These are phyloP conservation scores for Ceratobasidium sp. DNA, from an alignment of 1,284 basidiomycete species.

Conservation along the genomic window DNA sequence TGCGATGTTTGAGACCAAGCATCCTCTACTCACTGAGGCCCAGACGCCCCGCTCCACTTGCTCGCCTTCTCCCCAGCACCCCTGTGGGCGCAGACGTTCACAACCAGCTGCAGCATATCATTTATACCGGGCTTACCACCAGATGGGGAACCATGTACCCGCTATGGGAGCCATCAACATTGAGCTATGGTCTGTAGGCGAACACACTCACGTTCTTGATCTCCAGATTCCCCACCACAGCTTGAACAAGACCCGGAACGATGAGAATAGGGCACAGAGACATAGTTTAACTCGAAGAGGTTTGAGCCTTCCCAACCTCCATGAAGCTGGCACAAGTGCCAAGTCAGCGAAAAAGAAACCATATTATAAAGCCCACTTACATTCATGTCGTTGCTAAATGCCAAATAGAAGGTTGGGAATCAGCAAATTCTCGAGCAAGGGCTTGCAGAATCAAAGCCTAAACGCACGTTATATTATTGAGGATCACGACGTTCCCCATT, in stretches of 20 bases:
- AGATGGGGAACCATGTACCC: conserved; percentile 42
- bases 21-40: conserved; percentile 33
- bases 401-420: background rate
- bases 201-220: conserved; percentile 38
- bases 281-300: conserved; percentile 44
- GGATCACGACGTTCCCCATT: conserved; percentile 46
- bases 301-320: conserved; percentile 47
- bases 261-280: conserved; percentile 44
- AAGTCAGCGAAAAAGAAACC: background rate
- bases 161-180: background rate
- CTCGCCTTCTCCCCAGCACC: conserved; percentile 45
- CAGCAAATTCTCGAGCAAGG: background rate
- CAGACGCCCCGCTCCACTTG: conserved; percentile 46
- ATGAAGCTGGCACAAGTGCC: conserved; percentile 26
- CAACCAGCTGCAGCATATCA: background rate
- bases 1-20: background rate
- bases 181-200: background rate
- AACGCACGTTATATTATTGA: conserved; percentile 46
- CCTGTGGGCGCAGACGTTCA: conserved; percentile 11
- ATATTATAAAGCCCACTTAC: background rate
- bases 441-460: background rate
- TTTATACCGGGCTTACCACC: conserved; percentile 30
- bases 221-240: conserved; percentile 34
- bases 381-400: conserved; percentile 42
- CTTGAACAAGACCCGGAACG: conserved; percentile 41